phyloP scores from a whole-genome alignment of 305 asterid species.

The Solanum aculeatissimum region DNA sequence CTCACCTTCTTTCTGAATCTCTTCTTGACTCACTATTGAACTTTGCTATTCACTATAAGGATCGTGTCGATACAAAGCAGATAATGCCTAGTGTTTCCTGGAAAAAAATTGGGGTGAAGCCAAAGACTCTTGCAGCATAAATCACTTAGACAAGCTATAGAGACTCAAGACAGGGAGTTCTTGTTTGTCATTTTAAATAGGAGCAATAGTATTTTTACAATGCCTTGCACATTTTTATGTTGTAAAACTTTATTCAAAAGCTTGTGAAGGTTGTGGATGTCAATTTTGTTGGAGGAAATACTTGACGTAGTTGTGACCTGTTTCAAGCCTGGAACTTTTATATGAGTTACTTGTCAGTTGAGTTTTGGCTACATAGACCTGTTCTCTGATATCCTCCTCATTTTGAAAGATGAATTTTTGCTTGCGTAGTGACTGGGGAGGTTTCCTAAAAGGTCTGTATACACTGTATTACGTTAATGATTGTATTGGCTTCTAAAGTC shows the following conservation, averaged over 20 bases:
- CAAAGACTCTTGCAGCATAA: conserved; percentile 60
- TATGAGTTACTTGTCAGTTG: neutral
- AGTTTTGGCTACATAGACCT: neutral
- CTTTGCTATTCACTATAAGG: conserved; percentile 65
- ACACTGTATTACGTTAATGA: no score
- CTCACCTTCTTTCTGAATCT: conserved; percentile 86
- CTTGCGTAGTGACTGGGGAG: neutral
- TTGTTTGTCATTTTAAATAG: neutral
- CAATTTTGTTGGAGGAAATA: neutral
- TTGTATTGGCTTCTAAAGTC: neutral
- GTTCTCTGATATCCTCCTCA: neutral
- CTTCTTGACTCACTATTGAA: conserved; percentile 85
- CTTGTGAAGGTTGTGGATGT: neutral
- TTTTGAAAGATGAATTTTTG: neutral
- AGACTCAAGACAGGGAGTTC: neutral
- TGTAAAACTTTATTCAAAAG: neutral
- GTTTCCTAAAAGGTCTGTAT: neutral
- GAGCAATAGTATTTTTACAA: neutral
- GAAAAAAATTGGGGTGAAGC: conserved; percentile 69
- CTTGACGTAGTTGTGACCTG: neutral
- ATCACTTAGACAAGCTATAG: neutral
- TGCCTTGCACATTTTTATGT: neutral
- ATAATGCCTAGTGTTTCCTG: conserved; percentile 94
- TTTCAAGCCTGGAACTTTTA: neutral
- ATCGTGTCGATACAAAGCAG: conserved; percentile 68